Percentiles rank a stretch among this genome's conserved stretches.
Evolutionary conservation across 2,329 filamentous ascomycete species (phyloP).

Genomic region (Mariannaea sp.): DNA sequence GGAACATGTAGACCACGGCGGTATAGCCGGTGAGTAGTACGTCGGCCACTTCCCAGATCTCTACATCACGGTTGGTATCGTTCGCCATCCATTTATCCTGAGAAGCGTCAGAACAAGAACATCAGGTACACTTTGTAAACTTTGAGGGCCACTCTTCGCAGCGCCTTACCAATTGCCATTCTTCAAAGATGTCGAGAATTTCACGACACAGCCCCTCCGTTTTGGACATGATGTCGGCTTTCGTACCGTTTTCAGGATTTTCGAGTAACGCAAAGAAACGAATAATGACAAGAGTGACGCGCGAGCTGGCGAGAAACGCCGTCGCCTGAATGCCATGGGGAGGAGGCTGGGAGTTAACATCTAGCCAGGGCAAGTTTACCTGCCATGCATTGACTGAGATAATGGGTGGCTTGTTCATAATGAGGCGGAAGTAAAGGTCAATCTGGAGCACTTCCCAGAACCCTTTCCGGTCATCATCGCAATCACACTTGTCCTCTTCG

Average conservation of each 20-base stretch:
- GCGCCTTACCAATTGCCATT: conserved; percentile 38
- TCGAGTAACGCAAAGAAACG: conserved; percentile 40
- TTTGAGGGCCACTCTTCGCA: too few species aligned
- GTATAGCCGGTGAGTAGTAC: conserved; percentile 40
- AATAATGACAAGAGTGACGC: conserved; percentile 38
- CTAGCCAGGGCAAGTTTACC: conserved; percentile 42
- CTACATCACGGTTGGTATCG: conserved; percentile 25
- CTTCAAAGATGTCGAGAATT: conserved; percentile 34
- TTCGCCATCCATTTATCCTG: conserved; percentile 36
- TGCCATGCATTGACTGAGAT: conserved; percentile 39
- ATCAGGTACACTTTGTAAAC: too few species aligned
- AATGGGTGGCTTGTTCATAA: conserved; percentile 38
- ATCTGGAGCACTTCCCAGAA: conserved; percentile 43
- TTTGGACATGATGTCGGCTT: conserved; percentile 31
- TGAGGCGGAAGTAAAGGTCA: conserved; percentile 40
- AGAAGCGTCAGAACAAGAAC: background rate
- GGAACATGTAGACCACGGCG: conserved; percentile 43
- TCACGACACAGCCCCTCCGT: conserved; percentile 38
- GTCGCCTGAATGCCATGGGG: conserved; percentile 34
- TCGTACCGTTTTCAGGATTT: conserved; percentile 25
- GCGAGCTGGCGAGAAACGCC: conserved; percentile 37
- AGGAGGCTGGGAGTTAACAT: conserved; percentile 25
- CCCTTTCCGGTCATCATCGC: conserved; percentile 35
- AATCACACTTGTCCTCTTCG: conserved; percentile 21
- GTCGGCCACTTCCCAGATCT: conserved; percentile 38